Percentiles rank a stretch among this genome's conserved stretches.
These are phyloP conservation scores for Gracilaria gracilis DNA, from an alignment of 23 red algal species.

Conservation along the genomic window DNA sequence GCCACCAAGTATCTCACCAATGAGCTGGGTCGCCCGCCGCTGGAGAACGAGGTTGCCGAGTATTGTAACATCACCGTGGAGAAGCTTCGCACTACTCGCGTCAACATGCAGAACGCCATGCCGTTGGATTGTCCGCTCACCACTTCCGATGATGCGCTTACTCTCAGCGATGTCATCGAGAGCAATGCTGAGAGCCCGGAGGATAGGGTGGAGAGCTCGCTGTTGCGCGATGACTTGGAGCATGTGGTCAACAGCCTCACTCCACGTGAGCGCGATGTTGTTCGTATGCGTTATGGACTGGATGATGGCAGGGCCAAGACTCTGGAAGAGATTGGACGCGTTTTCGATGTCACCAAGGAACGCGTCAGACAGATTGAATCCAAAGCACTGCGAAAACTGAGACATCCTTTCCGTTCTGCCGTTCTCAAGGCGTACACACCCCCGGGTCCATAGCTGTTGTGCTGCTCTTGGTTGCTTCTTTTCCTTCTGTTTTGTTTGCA, in stretches of 20 bases:
- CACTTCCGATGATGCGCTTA: constrained; percentile 44
- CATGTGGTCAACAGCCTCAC: constrained; percentile 81
- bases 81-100: constrained; percentile 41
- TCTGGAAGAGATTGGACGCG: constrained; percentile 87
- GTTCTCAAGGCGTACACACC: constrained; percentile 79
- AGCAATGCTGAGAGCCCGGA: constrained; percentile 72
- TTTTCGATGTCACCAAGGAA: constrained; percentile 90
- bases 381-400: constrained; percentile 88
- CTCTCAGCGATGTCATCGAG: constrained; percentile 80
- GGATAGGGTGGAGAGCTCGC: constrained; percentile 68
- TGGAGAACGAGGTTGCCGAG: constrained; percentile 73
- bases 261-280: constrained; percentile 82
- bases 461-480: not conserved
- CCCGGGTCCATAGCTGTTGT: constrained; percentile 18
- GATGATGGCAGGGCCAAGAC: constrained; percentile 93
- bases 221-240: constrained; percentile 91
- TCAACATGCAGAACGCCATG: constrained; percentile 62
- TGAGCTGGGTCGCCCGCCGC: constrained; percentile 80
- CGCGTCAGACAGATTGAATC: constrained; percentile 89
- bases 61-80: constrained; percentile 56
- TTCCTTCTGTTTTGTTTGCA: not conserved
- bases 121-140: constrained; percentile 65
- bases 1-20: constrained; percentile 68
- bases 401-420: constrained; percentile 78
- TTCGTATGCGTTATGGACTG: constrained; percentile 92